Base-by-base conservation (phyloP, 176 grass and related monocot species). In the Eragrostis nindensis region DNA sequence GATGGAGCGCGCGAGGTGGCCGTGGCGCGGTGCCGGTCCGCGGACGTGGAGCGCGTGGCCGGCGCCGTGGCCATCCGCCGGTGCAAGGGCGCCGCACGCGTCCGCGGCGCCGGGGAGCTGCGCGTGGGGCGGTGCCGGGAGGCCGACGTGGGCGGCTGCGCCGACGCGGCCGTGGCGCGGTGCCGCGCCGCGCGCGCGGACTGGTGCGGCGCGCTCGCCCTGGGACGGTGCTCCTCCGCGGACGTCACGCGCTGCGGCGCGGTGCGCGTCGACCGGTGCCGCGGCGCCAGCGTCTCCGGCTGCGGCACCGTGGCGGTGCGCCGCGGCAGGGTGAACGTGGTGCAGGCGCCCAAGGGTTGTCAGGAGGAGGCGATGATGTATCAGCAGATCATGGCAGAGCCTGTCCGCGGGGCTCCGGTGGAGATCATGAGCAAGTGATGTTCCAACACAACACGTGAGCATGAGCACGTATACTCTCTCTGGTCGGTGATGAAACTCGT, bases 161-260 rank as follows among this genome's bases (percentile, higher is more conserved):
- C 71, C 21, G 87, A 88, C 63, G 86, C 74, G 12, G 47, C 57
- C 46, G 67, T 89, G 54, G 84, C 43, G 1, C 79, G 83, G 24
- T 89, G 86, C 61, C 84, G 77, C 52, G 32, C 62, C 3, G 82
- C 85, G 64, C 80, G 75, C 43, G 86, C 77, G 5, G 87, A 92
- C 87, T 89, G 90, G 86, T 89, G 83, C 61, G 83, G 90, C 61
- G 82, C 72, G 68, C 70, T 92, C 9, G 77, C 79, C 6, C 59
- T 92, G 21, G 38, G 46, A 1, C 74, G 87, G n/a, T 89, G 87
- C 87, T 72, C 26, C 27, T 71, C 83, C 8, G 87, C 87, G 39
- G 83, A 89, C 57, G 79, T 92, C 52, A 92, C 38, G 63, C 83
- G 90, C 3, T 92, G 90, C 66, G 80, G 87, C 50, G 81, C 82